These are phyloP conservation scores for Dactylellina sp. DNA, from an alignment of 2,329 filamentous ascomycete species.

Conservation along the genomic window DNA sequence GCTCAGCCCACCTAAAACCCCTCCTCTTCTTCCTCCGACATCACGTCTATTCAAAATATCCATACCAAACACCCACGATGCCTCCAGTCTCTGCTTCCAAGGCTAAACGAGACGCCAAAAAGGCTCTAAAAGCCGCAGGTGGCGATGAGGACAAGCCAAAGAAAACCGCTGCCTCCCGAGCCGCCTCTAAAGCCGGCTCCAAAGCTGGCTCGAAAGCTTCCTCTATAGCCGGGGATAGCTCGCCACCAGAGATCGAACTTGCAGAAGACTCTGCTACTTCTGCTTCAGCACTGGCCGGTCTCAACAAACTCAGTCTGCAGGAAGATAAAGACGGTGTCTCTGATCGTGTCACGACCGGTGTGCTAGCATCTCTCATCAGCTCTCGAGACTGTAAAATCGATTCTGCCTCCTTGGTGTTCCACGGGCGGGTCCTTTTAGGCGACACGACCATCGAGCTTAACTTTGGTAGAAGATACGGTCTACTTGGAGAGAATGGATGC, in stretches of 20 bases:
- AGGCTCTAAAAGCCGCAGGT: slow-evolving; percentile 65
- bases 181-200: slow-evolving; percentile 75
- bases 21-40: not conserved
- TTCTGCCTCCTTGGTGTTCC: slow-evolving; percentile 92
- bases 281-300: slow-evolving; percentile 78
- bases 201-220: slow-evolving; percentile 73
- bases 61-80: slow-evolving; percentile 62
- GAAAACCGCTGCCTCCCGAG: slow-evolving; percentile 78
- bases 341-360: slow-evolving; percentile 97
- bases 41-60: slow-evolving; percentile 7
- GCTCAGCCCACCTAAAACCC: slow-evolving; percentile 28
- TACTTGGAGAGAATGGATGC: slow-evolving; percentile 98
- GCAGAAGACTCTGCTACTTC: slow-evolving; percentile 73
- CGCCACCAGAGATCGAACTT: slow-evolving; percentile 72
- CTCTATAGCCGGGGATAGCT: slow-evolving; percentile 78
- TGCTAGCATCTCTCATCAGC: slow-evolving; percentile 83
- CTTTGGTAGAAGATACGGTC: slow-evolving; percentile 90
- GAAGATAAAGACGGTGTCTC: slow-evolving; percentile 97
- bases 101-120: slow-evolving; percentile 74
- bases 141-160: slow-evolving; percentile 77
- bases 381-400: slow-evolving; percentile 98
- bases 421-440: slow-evolving; percentile 94
- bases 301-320: slow-evolving; percentile 89
- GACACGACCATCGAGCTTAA: slow-evolving; percentile 94
- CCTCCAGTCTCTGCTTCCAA: slow-evolving; percentile 76